Conservation (phyloP, 2,329 filamentous ascomycete species). For the Daldinia sp. region DNA sequence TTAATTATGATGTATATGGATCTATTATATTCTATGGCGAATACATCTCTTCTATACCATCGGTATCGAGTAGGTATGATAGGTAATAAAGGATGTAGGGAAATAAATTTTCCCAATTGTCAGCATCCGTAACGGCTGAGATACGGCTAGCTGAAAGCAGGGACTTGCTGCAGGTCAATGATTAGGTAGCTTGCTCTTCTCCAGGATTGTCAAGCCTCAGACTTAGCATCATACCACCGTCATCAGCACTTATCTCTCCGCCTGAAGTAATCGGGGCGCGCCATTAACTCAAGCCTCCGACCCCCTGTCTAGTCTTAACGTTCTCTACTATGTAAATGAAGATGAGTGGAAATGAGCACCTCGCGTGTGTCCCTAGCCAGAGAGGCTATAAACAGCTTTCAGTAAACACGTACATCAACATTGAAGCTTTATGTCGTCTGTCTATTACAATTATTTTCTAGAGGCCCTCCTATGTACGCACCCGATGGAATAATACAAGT, state of each 20-base stretch:
- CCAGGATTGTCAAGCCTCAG: conserved; percentile 24
- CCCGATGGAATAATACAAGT: no score
- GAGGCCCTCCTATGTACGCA: background rate
- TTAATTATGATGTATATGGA: background rate
- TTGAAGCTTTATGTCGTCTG: background rate
- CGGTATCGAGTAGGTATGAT: background rate
- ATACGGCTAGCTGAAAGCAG: conserved; percentile 34
- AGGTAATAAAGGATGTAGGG: background rate
- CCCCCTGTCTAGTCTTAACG: conserved; percentile 7
- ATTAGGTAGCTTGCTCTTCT: conserved; percentile 4
- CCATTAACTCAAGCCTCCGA: background rate
- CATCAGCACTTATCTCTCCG: background rate
- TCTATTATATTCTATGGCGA: background rate
- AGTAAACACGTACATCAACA: no score
- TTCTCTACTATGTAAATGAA: background rate
- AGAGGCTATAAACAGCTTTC: background rate
- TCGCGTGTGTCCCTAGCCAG: background rate
- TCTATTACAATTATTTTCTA: background rate
- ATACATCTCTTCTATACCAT: background rate
- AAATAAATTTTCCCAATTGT: background rate
- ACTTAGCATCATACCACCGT: conserved; percentile 16
- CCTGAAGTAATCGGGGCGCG: background rate
- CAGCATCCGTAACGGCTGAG: conserved; percentile 15
- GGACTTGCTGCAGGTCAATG: conserved; percentile 3
- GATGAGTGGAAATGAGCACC: background rate